Conservation (phyloP, 2,329 filamentous ascomycete species). For the Drechslerella stenobrocha region DNA sequence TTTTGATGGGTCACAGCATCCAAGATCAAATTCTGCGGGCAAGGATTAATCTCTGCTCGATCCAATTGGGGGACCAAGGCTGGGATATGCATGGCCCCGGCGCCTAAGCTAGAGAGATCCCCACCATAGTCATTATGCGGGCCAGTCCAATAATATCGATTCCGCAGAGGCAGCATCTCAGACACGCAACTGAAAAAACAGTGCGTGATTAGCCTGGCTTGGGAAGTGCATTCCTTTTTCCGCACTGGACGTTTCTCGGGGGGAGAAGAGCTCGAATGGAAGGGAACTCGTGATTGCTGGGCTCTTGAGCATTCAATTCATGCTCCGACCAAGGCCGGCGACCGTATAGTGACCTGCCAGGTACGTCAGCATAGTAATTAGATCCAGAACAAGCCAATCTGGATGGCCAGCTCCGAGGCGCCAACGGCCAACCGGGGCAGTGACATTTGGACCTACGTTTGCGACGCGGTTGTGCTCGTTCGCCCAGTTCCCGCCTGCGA, state of each 20-base stretch:
- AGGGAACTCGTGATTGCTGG: constrained; percentile 48
- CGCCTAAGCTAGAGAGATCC: constrained; percentile 48
- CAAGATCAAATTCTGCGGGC: constrained; percentile 42
- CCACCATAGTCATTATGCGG: constrained; percentile 41
- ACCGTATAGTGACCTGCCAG: constrained; percentile 45
- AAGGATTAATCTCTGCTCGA: constrained; percentile 38
- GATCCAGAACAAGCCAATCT: constrained; percentile 29
- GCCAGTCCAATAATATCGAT: constrained; percentile 49
- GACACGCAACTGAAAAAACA: constrained; percentile 38
- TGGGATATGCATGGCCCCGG: constrained; percentile 48
- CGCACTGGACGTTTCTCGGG: constrained; percentile 35
- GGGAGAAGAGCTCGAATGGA: constrained; percentile 46
- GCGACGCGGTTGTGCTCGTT: constrained; percentile 22
- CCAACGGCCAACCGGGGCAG: constrained; percentile 46
- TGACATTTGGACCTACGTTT: constrained; percentile 41
- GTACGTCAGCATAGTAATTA: constrained; percentile 41
- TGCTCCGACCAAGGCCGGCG: constrained; percentile 26
- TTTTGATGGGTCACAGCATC: constrained; percentile 47
- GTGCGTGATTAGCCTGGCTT: constrained; percentile 48
- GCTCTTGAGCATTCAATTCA: constrained; percentile 25
- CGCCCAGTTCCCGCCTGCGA: constrained; percentile 38
- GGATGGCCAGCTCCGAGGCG: constrained; percentile 16
- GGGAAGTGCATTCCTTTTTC: constrained; percentile 21
- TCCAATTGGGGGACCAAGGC: constrained; percentile 49
- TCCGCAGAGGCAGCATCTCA: constrained; percentile 40